Evolutionary conservation across 768 basidiomycete genomes (phyloP), one percentile per base, ranked within the genome.

Genomic region (Aureoboletus auriporus): DNA sequence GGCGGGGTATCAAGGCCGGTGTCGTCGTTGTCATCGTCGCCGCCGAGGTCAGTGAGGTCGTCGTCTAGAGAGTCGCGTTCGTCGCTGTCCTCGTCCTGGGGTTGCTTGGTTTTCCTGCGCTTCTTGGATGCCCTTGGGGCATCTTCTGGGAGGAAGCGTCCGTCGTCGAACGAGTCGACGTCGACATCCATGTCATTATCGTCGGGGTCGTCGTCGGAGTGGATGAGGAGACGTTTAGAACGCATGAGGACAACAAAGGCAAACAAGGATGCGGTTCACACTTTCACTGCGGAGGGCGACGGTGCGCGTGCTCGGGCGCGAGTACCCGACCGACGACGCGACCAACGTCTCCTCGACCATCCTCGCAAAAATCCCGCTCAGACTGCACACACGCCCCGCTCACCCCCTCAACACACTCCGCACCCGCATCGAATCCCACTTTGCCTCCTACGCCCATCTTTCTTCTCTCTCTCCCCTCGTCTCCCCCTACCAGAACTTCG

Each of bases 381-480:
- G 80, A 33, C 77, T 99, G 20, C 91, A 96, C 66, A 75, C 78
- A 16, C 75, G 84, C 51, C 81, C 82, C 20, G 71, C 77, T 4
- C 96, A 99, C 61, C 96, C 96, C 3, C 76, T 98, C 45, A 79
- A 78, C 64, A 97, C 89, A 46, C 81, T 98, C 38, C 87, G 91
- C 34, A 65, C 75, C 17, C 77, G 92, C 55, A 84, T 98, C 58
- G 89, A 96, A 70, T 77, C 79, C 16, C 89, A 96, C 64, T 97
- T 88, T 59, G 72, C 83, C 6, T 70, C 80, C 47, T 93, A 84
- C 66, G 69, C 82, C 12, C 82, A 86, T 52, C 69, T 90, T 39
- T 81, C 85, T 11, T 85, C 89, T 17, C 73, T 90, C 50, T 88
- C 92, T 2, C 93, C 96, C 2, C 71, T 98, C 52, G 96, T 99